These are phyloP conservation scores for Podila epicladia DNA, from an alignment of 192 early-diverging fungal species.

Conservation along the genomic window DNA sequence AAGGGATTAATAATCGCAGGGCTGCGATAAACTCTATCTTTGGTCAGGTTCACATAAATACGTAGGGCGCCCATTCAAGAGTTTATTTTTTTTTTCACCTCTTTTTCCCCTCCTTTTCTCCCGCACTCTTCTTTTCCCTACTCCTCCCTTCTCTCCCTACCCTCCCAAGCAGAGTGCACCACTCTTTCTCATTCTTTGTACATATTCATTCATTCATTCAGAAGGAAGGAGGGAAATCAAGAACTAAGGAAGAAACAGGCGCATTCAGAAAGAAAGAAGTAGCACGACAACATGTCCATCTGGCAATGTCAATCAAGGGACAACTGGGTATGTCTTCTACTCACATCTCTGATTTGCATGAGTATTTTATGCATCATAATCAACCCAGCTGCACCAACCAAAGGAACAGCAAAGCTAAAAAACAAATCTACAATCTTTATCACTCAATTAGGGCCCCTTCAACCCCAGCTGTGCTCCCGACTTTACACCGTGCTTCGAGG, in stretches of 20 bases:
- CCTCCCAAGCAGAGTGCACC: neutral
- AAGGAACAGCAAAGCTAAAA: neutral
- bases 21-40: too few species aligned
- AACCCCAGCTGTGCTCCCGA: constrained; percentile 43
- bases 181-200: neutral
- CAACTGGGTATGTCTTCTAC: constrained; percentile 18
- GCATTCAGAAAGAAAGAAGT: neutral
- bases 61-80: too few species aligned
- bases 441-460: constrained; percentile 41
- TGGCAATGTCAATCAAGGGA: constrained; percentile 38
- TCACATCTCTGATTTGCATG: too few species aligned
- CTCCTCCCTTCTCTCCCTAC: neutral
- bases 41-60: too few species aligned
- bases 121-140: neutral
- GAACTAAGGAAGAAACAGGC: neutral
- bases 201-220: neutral
- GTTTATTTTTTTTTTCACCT: neutral
- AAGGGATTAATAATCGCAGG: too few species aligned
- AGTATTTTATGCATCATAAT: neutral
- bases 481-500: constrained; percentile 56
- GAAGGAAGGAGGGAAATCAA: neutral
- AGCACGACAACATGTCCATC: constrained; percentile 22
- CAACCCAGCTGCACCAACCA: neutral
- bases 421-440: neutral
- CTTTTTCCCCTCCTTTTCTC: neutral